Base-by-base conservation (phyloP, 2,329 filamentous ascomycete genomes). In the Fonsecaea pugnacius region DNA sequence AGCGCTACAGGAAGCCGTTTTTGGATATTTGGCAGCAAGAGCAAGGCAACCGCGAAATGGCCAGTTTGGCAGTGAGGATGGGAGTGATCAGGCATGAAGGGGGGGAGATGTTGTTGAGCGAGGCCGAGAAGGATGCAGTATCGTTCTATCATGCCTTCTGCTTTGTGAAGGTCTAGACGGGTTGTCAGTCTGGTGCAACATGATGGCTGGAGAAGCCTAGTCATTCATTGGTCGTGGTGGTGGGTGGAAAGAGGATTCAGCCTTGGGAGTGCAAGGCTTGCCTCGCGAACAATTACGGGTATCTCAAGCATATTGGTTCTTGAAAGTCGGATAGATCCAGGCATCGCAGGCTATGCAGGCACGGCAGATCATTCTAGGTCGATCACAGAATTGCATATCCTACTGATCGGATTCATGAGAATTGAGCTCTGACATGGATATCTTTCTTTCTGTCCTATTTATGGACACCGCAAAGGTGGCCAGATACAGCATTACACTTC, bases 1-100 rank as follows among this genome's bases (percentile, higher is more conserved):
- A 98, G 72, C 90, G 96, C 78, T 99, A 97, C 74, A 91, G 96
- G 73, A 94, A 94, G 77, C 86, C 89, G 0, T 99, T 99, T 75
- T 80, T 87, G 46, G 93, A 98, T 70, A 90, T 99, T 33, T 98
- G 94, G 91, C 87, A 92, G 67, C 85, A 92, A 24, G 93, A 98
- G 77, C 95, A 94, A 78, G 89, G 96, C 67, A 91, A 97, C 73
- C 83, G 84, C 0, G 87, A 91, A 35, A 78, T 99, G 43, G 92
- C 93, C 0, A 88, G 90, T 21, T 77, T 99, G 72, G 96, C 92
- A 71, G 93, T 97, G 80, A 87, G 93, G n/a, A 99, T 99, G 95
- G 90, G 91, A 1, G 95, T 99, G 4, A 84, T 92, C 38, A 90
- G 89, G 72, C 84, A 90, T 36, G 85, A 85, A 21, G 85, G 86